Percentiles rank a stretch among this genome's conserved stretches.
Conservation (phyloP, 1,139 yeast genomes). For the Candida gigantensis region DNA sequence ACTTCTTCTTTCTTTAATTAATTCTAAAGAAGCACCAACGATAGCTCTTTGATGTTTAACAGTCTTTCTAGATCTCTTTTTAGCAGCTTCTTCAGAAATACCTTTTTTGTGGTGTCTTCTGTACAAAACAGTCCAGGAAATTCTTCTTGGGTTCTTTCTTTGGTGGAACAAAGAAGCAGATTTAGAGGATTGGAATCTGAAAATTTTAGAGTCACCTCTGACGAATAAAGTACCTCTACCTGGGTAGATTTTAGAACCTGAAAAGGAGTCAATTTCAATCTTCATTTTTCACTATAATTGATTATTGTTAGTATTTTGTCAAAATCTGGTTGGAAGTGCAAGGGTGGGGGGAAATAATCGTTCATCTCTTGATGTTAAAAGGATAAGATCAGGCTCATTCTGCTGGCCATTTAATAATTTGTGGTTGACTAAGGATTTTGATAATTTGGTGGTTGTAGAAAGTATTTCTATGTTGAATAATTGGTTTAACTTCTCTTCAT, state of each 20-base stretch:
- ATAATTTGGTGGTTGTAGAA: too few relatives aligned
- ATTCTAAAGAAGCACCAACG: slow-evolving; percentile 98
- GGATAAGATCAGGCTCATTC: too few relatives aligned
- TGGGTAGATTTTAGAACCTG: slow-evolving; percentile 99
- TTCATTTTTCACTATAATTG: slow-evolving; percentile 61
- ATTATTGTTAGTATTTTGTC: slow-evolving; percentile 15
- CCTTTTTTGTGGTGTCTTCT: slow-evolving; percentile 99
- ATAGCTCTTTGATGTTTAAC: slow-evolving; percentile 99
- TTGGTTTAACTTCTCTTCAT: too few relatives aligned
- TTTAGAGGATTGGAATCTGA: slow-evolving; percentile 99
- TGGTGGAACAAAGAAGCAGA: slow-evolving; percentile 98
- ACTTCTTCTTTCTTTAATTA: slow-evolving; percentile 96
- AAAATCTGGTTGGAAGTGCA: too few relatives aligned
- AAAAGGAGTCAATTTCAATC: slow-evolving; percentile 99
- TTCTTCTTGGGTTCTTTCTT: slow-evolving; percentile 99
- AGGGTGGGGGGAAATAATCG: not conserved
- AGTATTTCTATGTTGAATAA: too few relatives aligned
- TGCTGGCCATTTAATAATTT: too few relatives aligned
- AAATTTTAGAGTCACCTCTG: slow-evolving; percentile 99
- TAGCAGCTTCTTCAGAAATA: slow-evolving; percentile 95
- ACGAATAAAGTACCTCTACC: slow-evolving; percentile 99
- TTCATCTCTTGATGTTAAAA: not conserved
- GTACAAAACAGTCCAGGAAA: slow-evolving; percentile 98
- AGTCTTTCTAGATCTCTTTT: slow-evolving; percentile 97
- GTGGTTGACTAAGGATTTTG: too few relatives aligned